These are phyloP conservation scores for Xylaria venustula DNA, from an alignment of 495 filamentous ascomycete species.

Conservation along the genomic window DNA sequence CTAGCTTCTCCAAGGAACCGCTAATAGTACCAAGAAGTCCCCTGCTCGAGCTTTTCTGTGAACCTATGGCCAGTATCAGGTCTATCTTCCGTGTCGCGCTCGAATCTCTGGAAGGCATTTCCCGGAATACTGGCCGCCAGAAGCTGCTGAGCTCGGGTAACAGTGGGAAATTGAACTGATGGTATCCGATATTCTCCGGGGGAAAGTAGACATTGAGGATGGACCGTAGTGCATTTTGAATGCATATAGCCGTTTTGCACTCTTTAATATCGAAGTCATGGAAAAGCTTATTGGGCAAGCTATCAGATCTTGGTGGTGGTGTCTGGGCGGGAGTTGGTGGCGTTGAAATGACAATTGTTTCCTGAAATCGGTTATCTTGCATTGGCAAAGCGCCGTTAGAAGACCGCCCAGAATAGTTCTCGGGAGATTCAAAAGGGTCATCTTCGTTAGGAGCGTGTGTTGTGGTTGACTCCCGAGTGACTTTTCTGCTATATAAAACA, in stretches of 20 bases:
- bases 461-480: slow-evolving; percentile 11
- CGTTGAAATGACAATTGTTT: slow-evolving; percentile 5
- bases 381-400: slow-evolving; percentile 6
- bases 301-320: slow-evolving; percentile 9
- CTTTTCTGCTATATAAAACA: slow-evolving; percentile 2
- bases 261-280: slow-evolving; percentile 32
- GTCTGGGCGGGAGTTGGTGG: slow-evolving; percentile 29
- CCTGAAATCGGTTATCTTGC: slow-evolving; percentile 3
- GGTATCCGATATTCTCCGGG: slow-evolving; percentile 32
- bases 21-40: slow-evolving; percentile 33
- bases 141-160: slow-evolving; percentile 36
- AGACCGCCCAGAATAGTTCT: slow-evolving; percentile 10
- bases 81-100: slow-evolving; percentile 33
- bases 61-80: slow-evolving; percentile 44
- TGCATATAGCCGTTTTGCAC: slow-evolving; percentile 37
- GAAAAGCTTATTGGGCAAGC: slow-evolving; percentile 23
- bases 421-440: slow-evolving; percentile 29
- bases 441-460: slow-evolving; percentile 25
- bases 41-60: slow-evolving; percentile 37
- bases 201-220: slow-evolving; percentile 38
- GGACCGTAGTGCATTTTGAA: slow-evolving; percentile 43
- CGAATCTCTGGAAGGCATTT: slow-evolving; percentile 17
- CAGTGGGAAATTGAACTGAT: slow-evolving; percentile 34
- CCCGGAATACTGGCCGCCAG: slow-evolving; percentile 42
- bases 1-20: slow-evolving; percentile 42